Base-by-base conservation (phyloP, 495 filamentous ascomycete genomes). In the Talaromyces nanjingensis region DNA sequence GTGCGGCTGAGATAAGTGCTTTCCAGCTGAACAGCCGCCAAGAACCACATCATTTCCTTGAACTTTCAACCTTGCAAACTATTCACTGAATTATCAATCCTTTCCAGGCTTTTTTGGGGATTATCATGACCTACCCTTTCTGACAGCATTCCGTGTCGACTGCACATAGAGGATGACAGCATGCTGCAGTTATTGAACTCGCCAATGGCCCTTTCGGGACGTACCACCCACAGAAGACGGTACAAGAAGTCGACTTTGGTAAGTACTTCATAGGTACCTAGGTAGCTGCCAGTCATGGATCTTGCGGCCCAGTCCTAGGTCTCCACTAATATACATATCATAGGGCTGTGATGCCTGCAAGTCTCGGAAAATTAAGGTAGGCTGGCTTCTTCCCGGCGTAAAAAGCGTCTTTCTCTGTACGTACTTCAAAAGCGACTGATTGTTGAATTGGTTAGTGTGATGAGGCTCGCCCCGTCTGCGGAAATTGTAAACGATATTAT, bases 301-400 rank as follows among this genome's bases (percentile, higher is more conserved):
- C 18, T 20, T 25, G 52, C 52, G 9, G 14, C 20, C 6, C 22
- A 27, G 37, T 42, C 12, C 4, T 6, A 29, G 24, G 1, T 56
- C 53, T 14, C 16, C 53, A 56, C 53, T 56, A 37, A 59, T 25
- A 31, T 8, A 22, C 16, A 22, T 47, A 18, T 25, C 6, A n/a
- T 42, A 62, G 60, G 60, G 60, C 22, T 62, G 60, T 29, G n/a
- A 31, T 52, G 8, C 42, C 42, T 62, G 60, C 27, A 62, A 62
- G 53, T 62, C 60, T 11, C 60, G 60, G 25, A 62, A 62, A 37
- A 37, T 62, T 4, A 62, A 62, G 60, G 60, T 62, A 54, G 14
- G 42, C n/a, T 31, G 6, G 42, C n/a, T 31, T 27, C 27, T 22
- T 11, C 20, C 9, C 25, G 4, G 20, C 34, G 3, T 2, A 27